Percentiles rank a stretch among this genome's conserved stretches.
Evolutionary conservation across 495 filamentous ascomycete genomes (phyloP).

Genomic region (Cryomyces minteri): DNA sequence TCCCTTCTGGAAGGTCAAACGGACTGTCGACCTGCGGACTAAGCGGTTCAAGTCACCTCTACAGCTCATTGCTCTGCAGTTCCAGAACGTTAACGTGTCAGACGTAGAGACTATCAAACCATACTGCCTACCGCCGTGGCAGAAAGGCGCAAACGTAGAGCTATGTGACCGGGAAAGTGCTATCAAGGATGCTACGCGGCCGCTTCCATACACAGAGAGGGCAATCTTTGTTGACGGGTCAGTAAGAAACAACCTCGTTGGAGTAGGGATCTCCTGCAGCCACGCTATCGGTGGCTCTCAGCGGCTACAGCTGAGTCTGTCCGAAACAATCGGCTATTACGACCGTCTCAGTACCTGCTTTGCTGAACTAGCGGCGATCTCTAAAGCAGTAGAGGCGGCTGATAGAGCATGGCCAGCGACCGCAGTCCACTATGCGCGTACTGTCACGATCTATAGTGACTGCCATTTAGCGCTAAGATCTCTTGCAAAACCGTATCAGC

Average conservation of each 20-base stretch:
- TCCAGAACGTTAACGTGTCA: slow-evolving; percentile 1
- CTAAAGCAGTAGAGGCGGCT: slow-evolving; percentile 2
- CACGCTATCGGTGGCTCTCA: not conserved
- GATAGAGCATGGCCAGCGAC: not conserved
- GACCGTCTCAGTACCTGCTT: slow-evolving; percentile 4
- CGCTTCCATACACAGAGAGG: not conserved
- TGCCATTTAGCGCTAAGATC: no score
- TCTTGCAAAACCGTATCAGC: no score
- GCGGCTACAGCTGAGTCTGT: not conserved
- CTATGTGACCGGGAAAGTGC: no score
- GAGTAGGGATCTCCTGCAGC: not conserved
- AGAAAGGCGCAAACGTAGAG: no score
- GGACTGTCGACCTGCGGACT: not conserved
- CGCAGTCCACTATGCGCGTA: slow-evolving; percentile 4
- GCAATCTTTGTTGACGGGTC: not conserved
- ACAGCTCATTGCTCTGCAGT: slow-evolving; percentile 2
- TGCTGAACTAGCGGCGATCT: slow-evolving; percentile 3
- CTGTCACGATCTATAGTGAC: slow-evolving; percentile 3
- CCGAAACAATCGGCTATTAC: not conserved
- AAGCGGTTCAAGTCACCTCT: slow-evolving; percentile 6
- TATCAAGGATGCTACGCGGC: no score
- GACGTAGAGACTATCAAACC: slow-evolving; percentile 4
- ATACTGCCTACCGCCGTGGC: slow-evolving; percentile 2
- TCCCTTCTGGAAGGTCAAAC: slow-evolving; percentile 2
- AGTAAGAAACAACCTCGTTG: slow-evolving; percentile 2